Base-by-base conservation (phyloP, 1,284 basidiomycete species). In the Cystobasidium slooffiae region DNA sequence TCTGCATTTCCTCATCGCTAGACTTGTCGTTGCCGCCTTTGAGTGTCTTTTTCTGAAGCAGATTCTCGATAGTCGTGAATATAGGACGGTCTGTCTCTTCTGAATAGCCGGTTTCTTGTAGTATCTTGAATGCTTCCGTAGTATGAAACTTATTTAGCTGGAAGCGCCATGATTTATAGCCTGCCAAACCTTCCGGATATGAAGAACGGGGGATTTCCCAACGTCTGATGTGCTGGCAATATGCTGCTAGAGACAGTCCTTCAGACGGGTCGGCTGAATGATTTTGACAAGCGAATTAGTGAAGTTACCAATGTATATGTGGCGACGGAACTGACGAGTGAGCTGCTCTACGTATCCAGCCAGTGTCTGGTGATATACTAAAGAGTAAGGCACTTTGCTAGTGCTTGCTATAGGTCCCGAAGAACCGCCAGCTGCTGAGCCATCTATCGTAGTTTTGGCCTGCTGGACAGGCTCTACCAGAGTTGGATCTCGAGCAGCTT, bases 1-100 rank as follows among this genome's bases (percentile, higher is more conserved):
- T 12, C 41, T 74, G 72, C 72, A 74, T 74, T 39, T 74, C 72
- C 37, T 74, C 72, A 51, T 70, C 68, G 18, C 55, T 53, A 7
- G 51, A 52, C 39, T 62, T 68, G 37, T 74, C 72, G n/a, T 63
- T 52, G 41, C 72, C 72, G 39, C 72, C 72, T 53, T 69, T 74
- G 6, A 74, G 37, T 24, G 72, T 74, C 47, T 68, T 67, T 51
- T 74, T 74, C 56, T 67, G 65, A 12, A 74, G 58, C 10, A 74
- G 37, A 31, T 68, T 55, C 12, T 66, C 66, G 3, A 74, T 55
- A 12, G 41, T 58, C 20, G 46, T 37, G 46, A 67, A 72, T 24
- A 72, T 64, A 3, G 20, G 59, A 41, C 10, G 14, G 43, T 72
- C 69, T 24, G 66, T 12, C 6, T 53, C 51, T 53, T 74, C 51